Evolutionary conservation across 768 basidiomycete genomes (phyloP), one percentile per base, ranked within the genome.

Genomic region (Termitomyces sp.): DNA sequence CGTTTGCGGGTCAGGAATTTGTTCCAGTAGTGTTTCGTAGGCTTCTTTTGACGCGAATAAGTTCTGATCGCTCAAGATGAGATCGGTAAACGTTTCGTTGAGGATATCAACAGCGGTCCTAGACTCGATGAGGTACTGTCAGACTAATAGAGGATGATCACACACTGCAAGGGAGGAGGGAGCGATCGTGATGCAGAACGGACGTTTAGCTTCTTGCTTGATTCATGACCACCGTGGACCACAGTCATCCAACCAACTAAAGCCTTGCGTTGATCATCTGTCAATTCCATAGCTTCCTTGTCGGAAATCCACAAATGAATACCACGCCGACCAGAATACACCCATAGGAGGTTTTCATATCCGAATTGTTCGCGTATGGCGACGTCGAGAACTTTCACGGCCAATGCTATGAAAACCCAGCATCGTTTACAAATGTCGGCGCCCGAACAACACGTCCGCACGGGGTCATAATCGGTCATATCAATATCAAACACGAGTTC

Each of bases 401-500:
- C 96, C 37, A 88, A 87, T 15, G 90, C 83, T 67, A 99, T 98
- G 75, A 94, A 99, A 2, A 79, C 82, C 97, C 97, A 99, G 72
- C 97, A 99, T 41, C 86, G 82, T 60, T 79, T 82, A 75, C 97
- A 99, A 71, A 99, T 96, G 56, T 82, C 86, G 46, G 94, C 92
- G 49, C 84, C 90, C 13, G 87, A 86, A 74, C 97, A 98, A 72
- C 97, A 99, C 0, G 94, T 98, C 49, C 97, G 87, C 66, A 98
- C 83, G 46, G 86, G 78, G 69, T 99, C 96, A 73, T 98, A 99
- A 73, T 99, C 97, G 16, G 97, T 96, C 97, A 99, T 98, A 73
- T 99, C 97, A 69, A 99, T 98, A 84, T 99, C 97, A 69, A 99
- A 97, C 0, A 98, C 96, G 44, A 99, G 87, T 70, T 98, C 97